These are phyloP conservation scores for Cavenderia fasciculata DNA, from an alignment of 78 protist genomes.

Conservation along the genomic window DNA sequence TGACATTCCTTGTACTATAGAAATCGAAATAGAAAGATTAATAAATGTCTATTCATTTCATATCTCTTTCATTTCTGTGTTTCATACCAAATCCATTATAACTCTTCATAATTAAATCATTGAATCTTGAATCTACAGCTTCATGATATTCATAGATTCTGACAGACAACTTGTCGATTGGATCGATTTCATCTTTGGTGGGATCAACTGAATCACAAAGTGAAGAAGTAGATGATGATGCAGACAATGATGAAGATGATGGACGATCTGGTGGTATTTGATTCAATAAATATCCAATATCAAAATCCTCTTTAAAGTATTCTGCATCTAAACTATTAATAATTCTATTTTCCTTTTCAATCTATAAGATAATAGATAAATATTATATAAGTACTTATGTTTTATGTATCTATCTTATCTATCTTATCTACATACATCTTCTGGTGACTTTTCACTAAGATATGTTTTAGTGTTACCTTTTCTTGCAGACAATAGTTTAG, in stretches of 20 bases:
- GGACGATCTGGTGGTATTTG: constrained; percentile 10
- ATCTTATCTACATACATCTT: constrained; percentile 18
- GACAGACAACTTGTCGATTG: constrained; percentile 31
- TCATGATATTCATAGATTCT: constrained; percentile 54
- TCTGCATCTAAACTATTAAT: constrained; percentile 14
- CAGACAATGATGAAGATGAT: too few species aligned
- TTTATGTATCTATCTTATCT: neutral
- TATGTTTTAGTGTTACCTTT: constrained; percentile 1
- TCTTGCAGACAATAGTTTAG: constrained; percentile 17
- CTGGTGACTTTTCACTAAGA: constrained; percentile 21
- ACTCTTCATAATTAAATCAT: constrained; percentile 55
- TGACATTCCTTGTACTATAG: constrained; percentile 67
- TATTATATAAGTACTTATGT: neutral
- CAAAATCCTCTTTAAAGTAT: constrained; percentile 34
- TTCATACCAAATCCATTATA: constrained; percentile 67
- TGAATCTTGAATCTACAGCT: constrained; percentile 66
- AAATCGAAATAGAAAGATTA: neutral
- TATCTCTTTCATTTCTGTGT: too few species aligned
- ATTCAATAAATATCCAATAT: constrained; percentile 15
- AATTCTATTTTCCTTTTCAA: constrained; percentile 23
- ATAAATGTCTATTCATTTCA: too few species aligned
- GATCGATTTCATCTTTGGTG: constrained; percentile 1
- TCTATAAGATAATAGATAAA: neutral
- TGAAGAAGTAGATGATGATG: too few species aligned
- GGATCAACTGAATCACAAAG: too few species aligned